A percentile compares a stretch with the other conserved stretches of the same genome.
phyloP scores from a whole-genome alignment of 1,284 basidiomycete genomes.

The Pseudomicrostroma phylloplanum region DNA sequence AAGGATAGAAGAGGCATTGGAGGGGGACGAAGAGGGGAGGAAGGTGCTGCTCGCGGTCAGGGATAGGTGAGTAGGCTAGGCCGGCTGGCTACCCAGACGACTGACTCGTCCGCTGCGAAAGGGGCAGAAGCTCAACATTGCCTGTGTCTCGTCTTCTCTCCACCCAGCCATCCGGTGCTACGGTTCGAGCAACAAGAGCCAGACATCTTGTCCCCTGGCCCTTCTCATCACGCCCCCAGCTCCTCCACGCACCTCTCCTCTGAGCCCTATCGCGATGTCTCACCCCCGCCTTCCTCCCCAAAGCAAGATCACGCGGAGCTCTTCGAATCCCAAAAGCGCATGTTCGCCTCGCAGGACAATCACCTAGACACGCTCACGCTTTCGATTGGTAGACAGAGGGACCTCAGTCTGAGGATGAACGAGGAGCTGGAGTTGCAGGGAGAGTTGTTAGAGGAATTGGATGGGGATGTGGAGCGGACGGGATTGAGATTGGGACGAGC shows the following conservation, averaged over 20 bases:
- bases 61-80: not conserved
- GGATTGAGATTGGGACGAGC: conserved; percentile 38
- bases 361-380: conserved; percentile 39
- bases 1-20: not conserved
- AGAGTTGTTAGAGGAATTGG: conserved; percentile 35
- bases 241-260: too few species aligned
- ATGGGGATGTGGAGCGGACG: conserved; percentile 33
- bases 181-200: too few species aligned
- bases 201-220: too few species aligned
- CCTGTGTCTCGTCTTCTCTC: too few species aligned
- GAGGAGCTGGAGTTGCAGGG: conserved; percentile 46
- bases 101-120: too few species aligned
- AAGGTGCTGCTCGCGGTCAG: conserved; percentile 5
- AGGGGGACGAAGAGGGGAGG: conserved; percentile 4
- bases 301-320: not conserved
- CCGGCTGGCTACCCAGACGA: too few species aligned
- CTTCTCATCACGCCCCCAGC: too few species aligned
- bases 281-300: not conserved
- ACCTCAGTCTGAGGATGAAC: conserved; percentile 45
- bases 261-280: not conserved
- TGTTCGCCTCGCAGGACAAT: conserved; percentile 31
- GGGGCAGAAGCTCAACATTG: too few species aligned
- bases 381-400: conserved; percentile 41
- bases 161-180: too few species aligned
- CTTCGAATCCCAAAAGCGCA: not conserved